phyloP scores from a whole-genome alignment of 1,284 basidiomycete genomes.

The Trametes sp. region DNA sequence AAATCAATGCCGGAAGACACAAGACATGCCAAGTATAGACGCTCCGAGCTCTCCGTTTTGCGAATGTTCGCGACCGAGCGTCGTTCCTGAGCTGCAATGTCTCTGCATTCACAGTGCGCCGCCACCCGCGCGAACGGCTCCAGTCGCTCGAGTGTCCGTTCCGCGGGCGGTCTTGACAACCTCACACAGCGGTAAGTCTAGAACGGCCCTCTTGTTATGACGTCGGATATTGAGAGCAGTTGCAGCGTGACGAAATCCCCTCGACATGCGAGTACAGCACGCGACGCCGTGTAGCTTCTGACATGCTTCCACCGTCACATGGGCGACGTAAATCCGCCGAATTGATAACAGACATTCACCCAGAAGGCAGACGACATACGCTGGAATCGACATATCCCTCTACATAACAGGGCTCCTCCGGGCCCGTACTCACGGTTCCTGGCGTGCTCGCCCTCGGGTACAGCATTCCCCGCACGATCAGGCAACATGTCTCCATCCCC shows the following conservation, averaged over 20 bases:
- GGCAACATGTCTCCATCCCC: slow-evolving; percentile 5
- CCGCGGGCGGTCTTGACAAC: not conserved
- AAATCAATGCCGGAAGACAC: not conserved
- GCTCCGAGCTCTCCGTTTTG: not conserved
- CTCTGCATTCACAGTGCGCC: slow-evolving; percentile 12
- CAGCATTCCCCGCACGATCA: not conserved
- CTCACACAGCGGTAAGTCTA: not conserved
- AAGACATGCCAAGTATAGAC: not conserved
- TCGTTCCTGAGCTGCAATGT: not conserved
- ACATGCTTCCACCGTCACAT: slow-evolving; percentile 13
- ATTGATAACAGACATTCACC: not conserved
- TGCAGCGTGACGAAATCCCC: slow-evolving; percentile 6
- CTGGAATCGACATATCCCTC: not conserved
- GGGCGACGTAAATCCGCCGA: slow-evolving; percentile 5
- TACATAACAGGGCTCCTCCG: slow-evolving; percentile 5
- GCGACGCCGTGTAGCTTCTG: slow-evolving; percentile 1
- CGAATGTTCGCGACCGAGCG: not conserved
- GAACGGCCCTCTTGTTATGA: not conserved
- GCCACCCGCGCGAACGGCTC: not conserved
- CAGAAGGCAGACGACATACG: not conserved
- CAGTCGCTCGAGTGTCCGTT: not conserved
- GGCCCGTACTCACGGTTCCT: not conserved
- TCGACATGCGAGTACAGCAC: slow-evolving; percentile 4
- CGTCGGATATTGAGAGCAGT: not conserved
- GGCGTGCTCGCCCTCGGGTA: slow-evolving; percentile 1